phyloP scores from a whole-genome alignment of 257 asterid genomes.

The Misopates orontium region DNA sequence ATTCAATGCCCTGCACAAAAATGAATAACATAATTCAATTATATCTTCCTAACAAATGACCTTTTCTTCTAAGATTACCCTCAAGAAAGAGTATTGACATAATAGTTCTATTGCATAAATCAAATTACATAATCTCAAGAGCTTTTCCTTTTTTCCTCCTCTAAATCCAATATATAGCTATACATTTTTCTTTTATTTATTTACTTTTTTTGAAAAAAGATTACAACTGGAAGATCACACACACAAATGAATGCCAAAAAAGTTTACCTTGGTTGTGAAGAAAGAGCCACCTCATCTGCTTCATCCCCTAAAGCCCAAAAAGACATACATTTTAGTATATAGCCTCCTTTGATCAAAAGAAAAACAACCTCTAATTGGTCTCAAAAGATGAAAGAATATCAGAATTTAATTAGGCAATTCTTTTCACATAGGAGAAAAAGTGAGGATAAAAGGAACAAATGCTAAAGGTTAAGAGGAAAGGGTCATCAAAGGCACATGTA shows the following conservation, averaged over 20 bases:
- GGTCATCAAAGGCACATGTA: constrained; percentile 58
- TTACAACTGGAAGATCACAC: constrained; percentile 31
- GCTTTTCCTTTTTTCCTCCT: background rate
- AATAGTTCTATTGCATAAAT: background rate
- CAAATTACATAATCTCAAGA: constrained; percentile 4
- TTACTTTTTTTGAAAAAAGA: constrained; percentile 11
- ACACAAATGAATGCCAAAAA: constrained; percentile 20
- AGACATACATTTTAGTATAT: constrained; percentile 26
- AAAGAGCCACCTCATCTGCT: constrained; percentile 40
- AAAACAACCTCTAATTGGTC: constrained; percentile 14
- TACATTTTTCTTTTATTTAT: constrained; percentile 6
- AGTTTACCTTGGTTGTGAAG: constrained; percentile 54
- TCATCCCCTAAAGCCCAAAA: constrained; percentile 29
- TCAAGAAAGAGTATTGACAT: background rate
- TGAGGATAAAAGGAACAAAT: constrained; percentile 26
- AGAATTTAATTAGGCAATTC: constrained; percentile 16
- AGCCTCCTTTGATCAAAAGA: constrained; percentile 26
- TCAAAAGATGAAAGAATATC: constrained; percentile 21
- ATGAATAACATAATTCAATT: constrained; percentile 2
- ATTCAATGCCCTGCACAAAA: constrained; percentile 27
- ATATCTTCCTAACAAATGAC: background rate
- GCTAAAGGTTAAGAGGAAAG: constrained; percentile 36
- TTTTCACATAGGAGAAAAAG: constrained; percentile 15
- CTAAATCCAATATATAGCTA: background rate
- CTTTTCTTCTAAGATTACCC: background rate